These are phyloP conservation scores for Camelina sativa DNA, from an alignment of 345 rosid genomes.

Conservation along the genomic window DNA sequence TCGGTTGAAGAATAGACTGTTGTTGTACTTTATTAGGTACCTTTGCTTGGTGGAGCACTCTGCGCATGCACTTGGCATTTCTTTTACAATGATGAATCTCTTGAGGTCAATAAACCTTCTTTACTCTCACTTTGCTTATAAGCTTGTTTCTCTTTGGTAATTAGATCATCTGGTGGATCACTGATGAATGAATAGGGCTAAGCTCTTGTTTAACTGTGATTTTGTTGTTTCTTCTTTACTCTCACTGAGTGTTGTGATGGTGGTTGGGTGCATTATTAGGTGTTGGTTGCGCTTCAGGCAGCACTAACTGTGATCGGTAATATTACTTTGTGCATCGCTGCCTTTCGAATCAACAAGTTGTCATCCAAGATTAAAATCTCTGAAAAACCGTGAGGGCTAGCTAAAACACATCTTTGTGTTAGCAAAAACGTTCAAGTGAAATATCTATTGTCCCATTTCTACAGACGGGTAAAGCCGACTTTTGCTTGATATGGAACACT, in stretches of 20 bases:
- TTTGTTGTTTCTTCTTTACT: background rate
- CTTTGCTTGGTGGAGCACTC: slow-evolving; percentile 96
- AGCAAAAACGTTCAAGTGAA: background rate
- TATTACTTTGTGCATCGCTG: slow-evolving; percentile 81
- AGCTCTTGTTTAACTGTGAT: background rate
- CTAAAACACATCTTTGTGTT: slow-evolving; percentile 20
- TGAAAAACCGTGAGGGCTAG: slow-evolving; percentile 40
- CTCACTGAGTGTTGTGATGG: background rate
- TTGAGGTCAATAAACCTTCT: slow-evolving; percentile 63
- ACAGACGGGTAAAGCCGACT: background rate
- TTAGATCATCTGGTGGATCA: slow-evolving; percentile 5
- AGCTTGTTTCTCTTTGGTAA: background rate
- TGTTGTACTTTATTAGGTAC: slow-evolving; percentile 57
- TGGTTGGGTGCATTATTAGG: slow-evolving; percentile 44
- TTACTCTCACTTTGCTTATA: background rate
- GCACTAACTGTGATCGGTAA: slow-evolving; percentile 86
- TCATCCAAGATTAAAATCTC: slow-evolving; percentile 50
- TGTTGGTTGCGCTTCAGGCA: slow-evolving; percentile 82
- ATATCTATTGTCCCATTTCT: background rate
- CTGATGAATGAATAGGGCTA: background rate
- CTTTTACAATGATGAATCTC: slow-evolving; percentile 89
- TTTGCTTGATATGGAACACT: background rate
- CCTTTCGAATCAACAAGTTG: slow-evolving; percentile 72
- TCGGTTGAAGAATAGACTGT: background rate
- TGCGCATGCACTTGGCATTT: slow-evolving; percentile 99